Evolutionary conservation across 1,139 yeast species (phyloP).

Genomic region (Entelexis paramagnoliae): DNA sequence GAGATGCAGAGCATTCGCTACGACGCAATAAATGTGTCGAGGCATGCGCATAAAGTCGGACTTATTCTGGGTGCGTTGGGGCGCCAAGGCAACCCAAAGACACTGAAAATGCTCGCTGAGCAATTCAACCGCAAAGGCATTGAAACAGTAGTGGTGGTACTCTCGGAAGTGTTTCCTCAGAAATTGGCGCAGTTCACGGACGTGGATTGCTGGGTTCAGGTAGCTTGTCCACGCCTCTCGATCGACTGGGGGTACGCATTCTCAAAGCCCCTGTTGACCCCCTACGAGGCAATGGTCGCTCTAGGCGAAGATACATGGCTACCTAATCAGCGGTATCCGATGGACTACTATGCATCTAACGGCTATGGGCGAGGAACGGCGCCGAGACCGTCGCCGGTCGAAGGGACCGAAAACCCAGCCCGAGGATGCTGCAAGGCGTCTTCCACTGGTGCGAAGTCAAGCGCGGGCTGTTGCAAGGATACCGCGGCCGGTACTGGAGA

Average conservation of each 20-base stretch:
- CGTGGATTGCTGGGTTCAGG: slow-evolving; percentile 91
- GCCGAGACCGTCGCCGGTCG: slow-evolving; percentile 27
- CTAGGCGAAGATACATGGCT: slow-evolving; percentile 63
- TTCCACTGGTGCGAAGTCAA: no score
- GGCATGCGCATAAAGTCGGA: slow-evolving; percentile 59
- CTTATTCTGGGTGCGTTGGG: slow-evolving; percentile 91
- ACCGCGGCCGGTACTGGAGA: not conserved
- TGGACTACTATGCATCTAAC: slow-evolving; percentile 86
- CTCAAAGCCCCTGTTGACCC: slow-evolving; percentile 80
- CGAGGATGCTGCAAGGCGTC: not conserved
- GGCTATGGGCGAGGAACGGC: slow-evolving; percentile 91
- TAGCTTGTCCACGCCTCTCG: slow-evolving; percentile 92
- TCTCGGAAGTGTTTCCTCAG: slow-evolving; percentile 89
- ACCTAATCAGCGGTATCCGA: slow-evolving; percentile 61
- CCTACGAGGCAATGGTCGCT: slow-evolving; percentile 93
- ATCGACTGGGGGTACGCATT: slow-evolving; percentile 99
- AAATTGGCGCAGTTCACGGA: slow-evolving; percentile 90
- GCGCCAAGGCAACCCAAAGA: slow-evolving; percentile 81
- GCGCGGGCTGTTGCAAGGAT: not conserved
- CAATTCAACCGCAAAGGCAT: slow-evolving; percentile 46
- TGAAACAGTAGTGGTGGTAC: slow-evolving; percentile 65
- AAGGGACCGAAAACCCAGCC: not conserved
- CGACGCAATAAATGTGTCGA: slow-evolving; percentile 58
- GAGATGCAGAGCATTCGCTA: slow-evolving; percentile 67
- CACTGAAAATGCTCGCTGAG: slow-evolving; percentile 55